Conservation (phyloP, 2,329 filamentous ascomycete species). For the Aureobasidium sp. region DNA sequence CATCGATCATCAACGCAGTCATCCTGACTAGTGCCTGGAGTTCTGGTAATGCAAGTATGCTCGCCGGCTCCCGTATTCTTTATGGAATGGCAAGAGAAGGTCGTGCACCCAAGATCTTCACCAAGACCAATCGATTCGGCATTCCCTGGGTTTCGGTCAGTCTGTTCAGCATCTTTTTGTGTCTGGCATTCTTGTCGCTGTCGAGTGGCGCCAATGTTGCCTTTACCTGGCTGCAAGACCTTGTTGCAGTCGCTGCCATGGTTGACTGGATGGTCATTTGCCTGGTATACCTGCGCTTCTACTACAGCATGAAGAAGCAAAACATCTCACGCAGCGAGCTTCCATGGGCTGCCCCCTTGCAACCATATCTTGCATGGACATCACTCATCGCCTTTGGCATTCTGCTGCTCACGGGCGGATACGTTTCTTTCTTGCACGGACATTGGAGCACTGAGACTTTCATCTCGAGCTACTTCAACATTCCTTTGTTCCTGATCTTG, state of each 20-base stretch:
- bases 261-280: slow-evolving; percentile 25
- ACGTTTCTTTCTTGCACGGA: slow-evolving; percentile 24
- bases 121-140: slow-evolving; percentile 18
- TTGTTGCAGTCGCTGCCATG: slow-evolving; percentile 22
- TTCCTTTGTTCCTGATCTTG: slow-evolving; percentile 24
- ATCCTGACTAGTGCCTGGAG: slow-evolving; percentile 60
- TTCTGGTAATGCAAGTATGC: slow-evolving; percentile 42
- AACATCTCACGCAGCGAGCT: slow-evolving; percentile 23
- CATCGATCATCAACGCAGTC: slow-evolving; percentile 61
- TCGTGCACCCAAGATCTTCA: slow-evolving; percentile 49
- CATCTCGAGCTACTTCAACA: slow-evolving; percentile 26
- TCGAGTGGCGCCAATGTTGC: slow-evolving; percentile 21
- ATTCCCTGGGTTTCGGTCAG: slow-evolving; percentile 19
- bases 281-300: slow-evolving; percentile 25
- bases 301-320: slow-evolving; percentile 23
- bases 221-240: slow-evolving; percentile 26
- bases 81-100: slow-evolving; percentile 43
- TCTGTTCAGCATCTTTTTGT: slow-evolving; percentile 18
- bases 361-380: slow-evolving; percentile 26
- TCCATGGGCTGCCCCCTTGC: slow-evolving; percentile 25
- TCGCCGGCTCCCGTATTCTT: slow-evolving; percentile 19
- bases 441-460: slow-evolving; percentile 25
- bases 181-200: slow-evolving; percentile 21
- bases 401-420: slow-evolving; percentile 27
- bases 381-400: slow-evolving; percentile 21